Percentiles rank a stretch among this genome's conserved stretches.
Conservation (phyloP, 768 basidiomycete species). For the Lepiota subincarnata region DNA sequence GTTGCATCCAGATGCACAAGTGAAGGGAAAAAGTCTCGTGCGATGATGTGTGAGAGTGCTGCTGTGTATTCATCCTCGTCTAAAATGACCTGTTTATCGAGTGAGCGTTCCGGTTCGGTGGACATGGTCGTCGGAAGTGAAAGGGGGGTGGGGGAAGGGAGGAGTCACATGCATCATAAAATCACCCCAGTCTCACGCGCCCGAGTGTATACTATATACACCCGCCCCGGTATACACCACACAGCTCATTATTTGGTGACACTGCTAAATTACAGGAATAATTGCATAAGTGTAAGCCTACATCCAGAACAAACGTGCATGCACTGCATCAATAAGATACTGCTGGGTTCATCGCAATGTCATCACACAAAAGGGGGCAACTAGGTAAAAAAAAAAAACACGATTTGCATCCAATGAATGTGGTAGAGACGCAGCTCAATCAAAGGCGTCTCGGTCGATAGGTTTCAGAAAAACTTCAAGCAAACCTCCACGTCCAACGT, state of each 20-base stretch:
- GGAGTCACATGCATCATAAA: background rate
- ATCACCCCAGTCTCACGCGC: no score
- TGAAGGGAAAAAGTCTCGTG: conserved; percentile 97
- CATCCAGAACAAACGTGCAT: conserved; percentile 6
- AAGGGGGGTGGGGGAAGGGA: no score
- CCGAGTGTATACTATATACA: background rate
- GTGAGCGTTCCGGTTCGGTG: conserved; percentile 44
- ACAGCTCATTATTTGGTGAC: conserved; percentile 3
- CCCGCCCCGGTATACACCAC: conserved; percentile 2
- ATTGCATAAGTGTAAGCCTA: conserved; percentile 13
- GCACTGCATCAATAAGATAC: conserved; percentile 12
- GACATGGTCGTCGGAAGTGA: background rate
- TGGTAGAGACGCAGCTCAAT: conserved; percentile 9
- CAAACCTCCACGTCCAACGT: background rate
- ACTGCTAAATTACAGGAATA: conserved; percentile 5
- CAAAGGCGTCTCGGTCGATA: conserved; percentile 5
- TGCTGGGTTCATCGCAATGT: conserved; percentile 7
- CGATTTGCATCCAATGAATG: conserved; percentile 7
- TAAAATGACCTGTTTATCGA: conserved; percentile 68
- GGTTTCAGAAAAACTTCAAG: background rate
- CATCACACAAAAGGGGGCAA: conserved; percentile 1
- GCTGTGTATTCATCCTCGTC: conserved; percentile 96
- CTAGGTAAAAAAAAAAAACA: conserved; percentile 2
- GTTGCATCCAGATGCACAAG: conserved; percentile 86
- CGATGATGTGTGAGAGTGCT: conserved; percentile 87